Evolutionary conservation across 164 flowering plant species (phyloP).

Genomic region (Warburgia ugandensis): DNA sequence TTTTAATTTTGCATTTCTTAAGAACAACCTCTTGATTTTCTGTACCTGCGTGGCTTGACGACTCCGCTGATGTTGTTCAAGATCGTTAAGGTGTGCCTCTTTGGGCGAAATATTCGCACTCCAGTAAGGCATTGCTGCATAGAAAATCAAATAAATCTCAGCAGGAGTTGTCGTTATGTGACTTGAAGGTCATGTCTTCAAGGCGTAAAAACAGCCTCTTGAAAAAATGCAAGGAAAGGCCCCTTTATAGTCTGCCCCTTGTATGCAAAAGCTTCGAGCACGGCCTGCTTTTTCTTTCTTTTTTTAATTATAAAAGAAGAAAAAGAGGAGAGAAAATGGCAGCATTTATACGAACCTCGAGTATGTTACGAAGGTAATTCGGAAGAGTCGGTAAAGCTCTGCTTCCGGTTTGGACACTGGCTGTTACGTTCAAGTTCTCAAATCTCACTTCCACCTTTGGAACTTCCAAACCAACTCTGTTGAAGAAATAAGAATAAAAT

Average conservation of each 20-base stretch:
- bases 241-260: too few species aligned
- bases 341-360: constrained; percentile 42
- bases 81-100: constrained; percentile 44
- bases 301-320: neutral
- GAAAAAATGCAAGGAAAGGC: too few species aligned
- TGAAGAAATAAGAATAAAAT: neutral
- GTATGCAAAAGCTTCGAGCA: too few species aligned
- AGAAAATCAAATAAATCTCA: neutral
- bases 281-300: neutral
- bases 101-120: constrained; percentile 39
- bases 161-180: too few species aligned
- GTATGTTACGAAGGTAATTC: constrained; percentile 40
- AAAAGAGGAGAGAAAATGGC: too few species aligned
- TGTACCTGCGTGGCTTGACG: constrained; percentile 78
- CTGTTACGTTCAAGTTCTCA: constrained; percentile 43
- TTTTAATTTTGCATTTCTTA: neutral
- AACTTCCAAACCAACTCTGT: constrained; percentile 65
- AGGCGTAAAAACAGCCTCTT: neutral
- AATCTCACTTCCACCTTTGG: constrained; percentile 79
- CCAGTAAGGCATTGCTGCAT: constrained; percentile 41
- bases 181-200: neutral
- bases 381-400: constrained; percentile 85
- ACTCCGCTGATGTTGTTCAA: constrained; percentile 53
- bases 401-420: constrained; percentile 51
- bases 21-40: neutral